Evolutionary conservation across 345 rosid genomes (phyloP).

Genomic region (Theobroma cacao): DNA sequence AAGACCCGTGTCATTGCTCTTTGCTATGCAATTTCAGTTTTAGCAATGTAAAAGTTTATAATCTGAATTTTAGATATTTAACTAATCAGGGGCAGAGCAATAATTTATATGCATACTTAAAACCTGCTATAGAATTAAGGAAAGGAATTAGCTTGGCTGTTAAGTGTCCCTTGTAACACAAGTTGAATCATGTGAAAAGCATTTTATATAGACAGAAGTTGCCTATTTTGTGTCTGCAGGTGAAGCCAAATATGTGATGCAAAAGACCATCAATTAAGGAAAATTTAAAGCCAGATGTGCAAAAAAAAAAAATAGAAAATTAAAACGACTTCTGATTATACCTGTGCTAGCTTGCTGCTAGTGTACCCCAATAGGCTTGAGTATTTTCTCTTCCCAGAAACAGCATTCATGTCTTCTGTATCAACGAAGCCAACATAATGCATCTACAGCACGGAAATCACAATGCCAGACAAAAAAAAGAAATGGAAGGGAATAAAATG

Average conservation of each 20-base stretch:
- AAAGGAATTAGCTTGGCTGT: background rate
- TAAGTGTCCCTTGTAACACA: background rate
- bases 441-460: constrained; percentile 53
- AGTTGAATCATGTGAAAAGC: background rate
- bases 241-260: background rate
- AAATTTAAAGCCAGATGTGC: background rate
- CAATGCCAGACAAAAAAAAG: constrained; percentile 10
- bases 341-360: constrained; percentile 93
- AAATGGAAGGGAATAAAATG: constrained; percentile 3
- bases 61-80: background rate
- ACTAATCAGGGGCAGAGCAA: background rate
- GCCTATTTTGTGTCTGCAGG: background rate
- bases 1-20: background rate
- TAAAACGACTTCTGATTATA: constrained; percentile 10
- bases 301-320: too few relatives aligned
- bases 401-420: constrained; percentile 84
- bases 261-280: background rate
- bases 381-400: constrained; percentile 70
- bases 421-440: constrained; percentile 88
- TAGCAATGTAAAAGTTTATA: background rate
- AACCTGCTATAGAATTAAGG: background rate
- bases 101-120: background rate
- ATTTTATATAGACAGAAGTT: background rate
- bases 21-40: background rate
- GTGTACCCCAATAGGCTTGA: constrained; percentile 72